phyloP scores from a whole-genome alignment of 805 yeast species.

The Komagataella kurtzmanii region DNA sequence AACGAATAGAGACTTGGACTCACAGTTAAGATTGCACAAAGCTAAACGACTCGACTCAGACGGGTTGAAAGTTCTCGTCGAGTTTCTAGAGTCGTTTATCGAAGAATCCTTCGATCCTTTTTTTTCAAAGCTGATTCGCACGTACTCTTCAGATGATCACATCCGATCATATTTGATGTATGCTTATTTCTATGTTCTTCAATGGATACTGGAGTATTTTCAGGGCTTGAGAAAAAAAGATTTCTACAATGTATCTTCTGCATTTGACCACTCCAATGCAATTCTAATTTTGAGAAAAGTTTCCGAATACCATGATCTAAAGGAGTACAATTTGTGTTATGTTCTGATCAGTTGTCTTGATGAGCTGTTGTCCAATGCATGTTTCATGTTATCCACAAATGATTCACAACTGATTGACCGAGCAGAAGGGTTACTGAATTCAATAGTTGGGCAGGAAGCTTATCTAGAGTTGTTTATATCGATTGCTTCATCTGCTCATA shows the following conservation, averaged over 20 bases:
- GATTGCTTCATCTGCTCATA: slow-evolving; percentile 51
- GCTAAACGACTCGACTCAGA: slow-evolving; percentile 9
- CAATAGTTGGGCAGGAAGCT: slow-evolving; percentile 56
- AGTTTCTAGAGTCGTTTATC: slow-evolving; percentile 28
- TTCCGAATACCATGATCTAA: slow-evolving; percentile 25
- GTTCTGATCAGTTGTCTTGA: slow-evolving; percentile 57
- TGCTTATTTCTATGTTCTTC: slow-evolving; percentile 43
- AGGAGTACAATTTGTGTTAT: slow-evolving; percentile 49
- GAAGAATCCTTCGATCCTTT: slow-evolving; percentile 58
- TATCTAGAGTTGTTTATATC: slow-evolving; percentile 40
- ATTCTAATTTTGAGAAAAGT: slow-evolving; percentile 28
- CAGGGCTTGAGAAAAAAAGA: slow-evolving; percentile 20
- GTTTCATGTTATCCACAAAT: slow-evolving; percentile 21
- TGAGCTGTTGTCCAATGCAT: slow-evolving; percentile 37
- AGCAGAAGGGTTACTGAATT: slow-evolving; percentile 28
- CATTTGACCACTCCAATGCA: slow-evolving; percentile 48
- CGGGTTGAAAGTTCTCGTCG: slow-evolving; percentile 18
- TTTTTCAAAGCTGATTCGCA: slow-evolving; percentile 13
- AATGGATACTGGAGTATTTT: slow-evolving; percentile 73
- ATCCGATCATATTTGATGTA: slow-evolving; percentile 14
- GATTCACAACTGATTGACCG: slow-evolving; percentile 29
- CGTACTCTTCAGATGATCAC: slow-evolving; percentile 25
- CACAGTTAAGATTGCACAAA: slow-evolving; percentile 8
- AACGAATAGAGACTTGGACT: slow-evolving; percentile 23
- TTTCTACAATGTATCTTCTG: slow-evolving; percentile 21